These are phyloP conservation scores for Heterococcus sp. DNA, from an alignment of 108 stramenopile genomes.

Conservation along the genomic window DNA sequence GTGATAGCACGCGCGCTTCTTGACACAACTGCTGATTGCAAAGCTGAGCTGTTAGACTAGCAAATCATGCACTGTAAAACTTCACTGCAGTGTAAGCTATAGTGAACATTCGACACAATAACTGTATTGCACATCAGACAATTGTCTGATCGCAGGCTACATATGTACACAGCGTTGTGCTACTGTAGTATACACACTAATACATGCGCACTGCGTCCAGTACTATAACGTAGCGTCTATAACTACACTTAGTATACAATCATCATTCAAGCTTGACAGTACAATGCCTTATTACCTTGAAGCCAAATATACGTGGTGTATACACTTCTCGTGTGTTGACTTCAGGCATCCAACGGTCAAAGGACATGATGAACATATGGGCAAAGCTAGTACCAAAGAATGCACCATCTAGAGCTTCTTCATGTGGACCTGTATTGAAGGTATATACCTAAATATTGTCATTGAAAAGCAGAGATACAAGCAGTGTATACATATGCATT, in stretches of 20 bases:
- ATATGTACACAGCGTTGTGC: no score
- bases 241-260: constrained; percentile 6
- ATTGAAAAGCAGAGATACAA: no score
- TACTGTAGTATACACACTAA: no score
- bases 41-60: neutral
- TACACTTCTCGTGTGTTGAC: constrained; percentile 68
- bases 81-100: neutral
- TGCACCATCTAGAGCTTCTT: constrained; percentile 72
- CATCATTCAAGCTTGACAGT: no score
- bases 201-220: neutral
- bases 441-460: no score
- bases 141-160: no score
- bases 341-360: constrained; percentile 75
- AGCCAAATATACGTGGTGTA: constrained; percentile 91
- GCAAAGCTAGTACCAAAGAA: constrained; percentile 95
- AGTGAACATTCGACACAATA: no score
- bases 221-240: neutral
- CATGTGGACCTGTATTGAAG: neutral
- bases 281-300: no score
- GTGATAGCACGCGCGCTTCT: neutral
- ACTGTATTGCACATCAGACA: no score
- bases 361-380: constrained; percentile 94
- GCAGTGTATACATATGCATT: no score
- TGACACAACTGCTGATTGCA: neutral
- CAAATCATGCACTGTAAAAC: neutral